Evolutionary conservation across 1,284 basidiomycete genomes (phyloP).

Genomic region (Bjerkandera adusta): DNA sequence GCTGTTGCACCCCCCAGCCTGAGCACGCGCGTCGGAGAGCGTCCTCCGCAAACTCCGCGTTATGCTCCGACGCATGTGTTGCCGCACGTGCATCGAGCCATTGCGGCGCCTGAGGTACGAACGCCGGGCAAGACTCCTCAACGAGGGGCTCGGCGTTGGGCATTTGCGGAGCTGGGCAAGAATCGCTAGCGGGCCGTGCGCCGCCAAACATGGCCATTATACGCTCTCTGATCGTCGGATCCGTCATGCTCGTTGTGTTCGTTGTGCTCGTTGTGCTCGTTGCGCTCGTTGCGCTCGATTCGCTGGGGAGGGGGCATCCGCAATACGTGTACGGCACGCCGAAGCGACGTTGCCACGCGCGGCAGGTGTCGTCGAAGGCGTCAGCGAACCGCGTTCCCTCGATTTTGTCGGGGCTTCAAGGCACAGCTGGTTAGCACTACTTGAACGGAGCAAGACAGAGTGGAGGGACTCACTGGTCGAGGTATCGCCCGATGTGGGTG

Average conservation of each 20-base stretch:
- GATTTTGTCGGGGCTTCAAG: constrained; percentile 20
- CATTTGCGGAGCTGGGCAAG: too few species aligned
- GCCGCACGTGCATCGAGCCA: constrained; percentile 7
- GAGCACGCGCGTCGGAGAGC: too few species aligned
- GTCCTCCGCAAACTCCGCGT: too few species aligned
- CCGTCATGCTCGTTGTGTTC: too few species aligned
- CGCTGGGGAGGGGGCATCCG: constrained; percentile 44
- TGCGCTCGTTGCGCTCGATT: too few species aligned
- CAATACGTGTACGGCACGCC: constrained; percentile 43
- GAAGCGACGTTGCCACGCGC: constrained; percentile 33
- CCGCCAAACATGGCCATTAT: too few species aligned
- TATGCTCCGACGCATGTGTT: constrained; percentile 15
- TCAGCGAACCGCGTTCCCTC: constrained; percentile 28
- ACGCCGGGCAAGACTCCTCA: too few species aligned
- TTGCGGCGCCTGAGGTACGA: background rate
- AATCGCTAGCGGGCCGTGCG: background rate
- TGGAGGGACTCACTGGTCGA: constrained; percentile 12
- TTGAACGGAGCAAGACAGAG: too few species aligned
- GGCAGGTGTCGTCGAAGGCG: constrained; percentile 31
- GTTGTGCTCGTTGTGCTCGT: too few species aligned
- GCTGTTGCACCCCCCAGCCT: too few species aligned
- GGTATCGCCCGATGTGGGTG: constrained; percentile 9
- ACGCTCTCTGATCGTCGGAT: too few species aligned
- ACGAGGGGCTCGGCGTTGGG: too few species aligned
- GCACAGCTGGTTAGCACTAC: background rate